Evolutionary conservation across 805 yeast species (phyloP), one percentile per base, ranked within the genome.

Genomic region (Yarrowia sp.): DNA sequence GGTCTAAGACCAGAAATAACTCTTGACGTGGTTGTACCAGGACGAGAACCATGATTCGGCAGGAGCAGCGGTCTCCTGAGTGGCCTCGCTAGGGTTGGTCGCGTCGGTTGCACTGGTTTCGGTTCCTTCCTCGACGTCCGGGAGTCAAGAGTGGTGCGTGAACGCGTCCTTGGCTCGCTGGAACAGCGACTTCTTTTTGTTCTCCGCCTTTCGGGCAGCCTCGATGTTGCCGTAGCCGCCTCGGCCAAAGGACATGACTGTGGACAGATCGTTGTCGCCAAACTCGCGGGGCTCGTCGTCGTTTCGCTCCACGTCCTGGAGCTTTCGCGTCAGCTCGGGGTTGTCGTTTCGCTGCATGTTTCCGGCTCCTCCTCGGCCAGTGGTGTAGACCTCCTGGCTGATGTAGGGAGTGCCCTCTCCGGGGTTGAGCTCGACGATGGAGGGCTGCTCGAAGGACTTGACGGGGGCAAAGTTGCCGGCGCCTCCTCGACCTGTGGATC

Each of bases 321-420:
- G 80, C 66, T 77, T 79, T 64, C 91, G 77, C 5, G 89, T 79
- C 53, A 81, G 68, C 53, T 79, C 77, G 16, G 68, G 68, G 70
- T 86, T 84, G 33, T 78, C 78, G 71, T 86, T 87, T 65, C 76
- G 78, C 62, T 84, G 74, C 88, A 87, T 87, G 68, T 87, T 87
- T 5, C 93, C 93, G 55, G 82, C 84, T 6, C 93, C 93, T 6
- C 93, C 93, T 66, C 93, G 78, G 19, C 92, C 93, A 1, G 91
- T 87, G 24, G 88, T 80, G 68, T 83, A 81, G 24, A 82, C 80
- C 27, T 81, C 80, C 18, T 81, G 80, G 33, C 42, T 63, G 22
- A 81, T 71, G 31, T 84, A 76, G 25, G 91, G 90, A 14, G 87
- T 82, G 65, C 80, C 81, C 4, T 84, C 79, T 3, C 88, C 87